Conservation (phyloP, 371 early-diverging fungal species). For the Neoconidiobolus thromboides region DNA sequence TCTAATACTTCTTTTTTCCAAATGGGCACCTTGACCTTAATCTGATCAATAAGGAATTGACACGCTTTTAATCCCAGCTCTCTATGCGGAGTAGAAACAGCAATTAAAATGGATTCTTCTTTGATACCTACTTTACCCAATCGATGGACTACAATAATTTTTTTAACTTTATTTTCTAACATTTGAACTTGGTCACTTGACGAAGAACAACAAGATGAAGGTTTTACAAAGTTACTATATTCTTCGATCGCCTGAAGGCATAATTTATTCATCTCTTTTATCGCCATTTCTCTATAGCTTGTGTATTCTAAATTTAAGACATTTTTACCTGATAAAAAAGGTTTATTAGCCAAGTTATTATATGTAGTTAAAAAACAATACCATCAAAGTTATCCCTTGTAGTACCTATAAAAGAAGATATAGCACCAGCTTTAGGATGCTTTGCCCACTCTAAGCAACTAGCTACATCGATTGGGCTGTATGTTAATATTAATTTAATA, state of each 20-base stretch:
- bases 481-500: no score
- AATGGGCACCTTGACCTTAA: constrained; percentile 65
- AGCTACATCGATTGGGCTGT: no score
- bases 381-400: background rate
- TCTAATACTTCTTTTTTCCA: constrained; percentile 80
- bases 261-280: background rate
- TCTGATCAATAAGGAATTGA: constrained; percentile 58
- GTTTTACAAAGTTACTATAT: background rate
- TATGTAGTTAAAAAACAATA: background rate
- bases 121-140: constrained; percentile 60
- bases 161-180: constrained; percentile 1
- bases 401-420: background rate
- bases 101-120: constrained; percentile 58
- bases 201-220: background rate
- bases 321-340: background rate
- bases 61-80: constrained; percentile 51
- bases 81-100: constrained; percentile 58
- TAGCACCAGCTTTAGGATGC: background rate
- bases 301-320: constrained; percentile 1
- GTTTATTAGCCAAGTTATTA: no score
- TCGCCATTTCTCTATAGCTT: background rate
- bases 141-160: constrained; percentile 25
- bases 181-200: no score
- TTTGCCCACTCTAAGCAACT: no score
- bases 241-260: background rate